A percentile compares a stretch with the other conserved stretches of the same genome.
phyloP scores from a whole-genome alignment of 2,329 filamentous ascomycete genomes.

The Allantophomopsis cytisporea region DNA sequence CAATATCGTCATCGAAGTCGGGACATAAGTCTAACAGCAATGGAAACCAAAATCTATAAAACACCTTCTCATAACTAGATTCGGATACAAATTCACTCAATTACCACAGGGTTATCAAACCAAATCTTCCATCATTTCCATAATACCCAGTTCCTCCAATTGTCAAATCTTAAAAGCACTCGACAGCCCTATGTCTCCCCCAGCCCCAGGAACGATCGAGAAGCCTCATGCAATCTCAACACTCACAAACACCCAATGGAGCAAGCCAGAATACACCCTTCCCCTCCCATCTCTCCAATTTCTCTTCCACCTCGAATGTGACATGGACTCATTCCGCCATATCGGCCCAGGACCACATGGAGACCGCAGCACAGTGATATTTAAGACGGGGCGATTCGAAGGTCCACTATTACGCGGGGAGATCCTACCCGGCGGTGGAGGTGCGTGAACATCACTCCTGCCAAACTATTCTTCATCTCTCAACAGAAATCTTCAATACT shows the following conservation, averaged over 20 bases:
- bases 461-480: too few relatives aligned
- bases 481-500: too few relatives aligned
- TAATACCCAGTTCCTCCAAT: too few relatives aligned
- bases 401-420: neutral
- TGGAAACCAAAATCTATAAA: too few relatives aligned
- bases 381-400: slow-evolving; percentile 1
- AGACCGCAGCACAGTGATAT: slow-evolving; percentile 2
- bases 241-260: slow-evolving; percentile 1
- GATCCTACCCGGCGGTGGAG: neutral
- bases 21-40: too few relatives aligned
- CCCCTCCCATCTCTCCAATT: slow-evolving; percentile 3
- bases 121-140: too few relatives aligned
- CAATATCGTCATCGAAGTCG: too few relatives aligned
- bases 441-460: neutral
- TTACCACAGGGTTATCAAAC: too few relatives aligned
- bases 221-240: neutral
- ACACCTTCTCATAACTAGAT: too few relatives aligned
- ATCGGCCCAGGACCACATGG: slow-evolving; percentile 3
- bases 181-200: too few relatives aligned
- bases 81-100: too few relatives aligned
- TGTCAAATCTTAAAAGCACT: too few relatives aligned
- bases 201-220: slow-evolving; percentile 2
- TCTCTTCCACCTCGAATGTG: slow-evolving; percentile 4
- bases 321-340: slow-evolving; percentile 3
- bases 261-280: slow-evolving; percentile 3